phyloP scores from a whole-genome alignment of 2,329 filamentous ascomycete genomes.

The Thelonectria olida region DNA sequence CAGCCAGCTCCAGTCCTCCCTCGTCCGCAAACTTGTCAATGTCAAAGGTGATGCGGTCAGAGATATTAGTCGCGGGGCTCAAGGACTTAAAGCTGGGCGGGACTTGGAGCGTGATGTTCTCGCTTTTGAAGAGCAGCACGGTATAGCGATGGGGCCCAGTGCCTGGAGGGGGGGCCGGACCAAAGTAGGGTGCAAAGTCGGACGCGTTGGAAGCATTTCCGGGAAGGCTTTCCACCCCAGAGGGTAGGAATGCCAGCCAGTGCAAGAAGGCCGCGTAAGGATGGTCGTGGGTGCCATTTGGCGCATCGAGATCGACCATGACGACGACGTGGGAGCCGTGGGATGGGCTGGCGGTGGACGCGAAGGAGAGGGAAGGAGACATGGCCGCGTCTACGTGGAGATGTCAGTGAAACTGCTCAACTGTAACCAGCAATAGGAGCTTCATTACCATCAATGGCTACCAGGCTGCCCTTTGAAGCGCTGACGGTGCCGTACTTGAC shows the following conservation, averaged over 20 bases:
- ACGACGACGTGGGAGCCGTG: slow-evolving; percentile 11
- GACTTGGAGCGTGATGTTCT: background rate
- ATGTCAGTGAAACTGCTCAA: too few species aligned
- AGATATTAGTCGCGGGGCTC: background rate
- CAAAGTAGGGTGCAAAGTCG: slow-evolving; percentile 27
- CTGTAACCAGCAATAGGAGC: too few species aligned
- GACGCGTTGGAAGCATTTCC: slow-evolving; percentile 32
- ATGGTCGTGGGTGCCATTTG: slow-evolving; percentile 6
- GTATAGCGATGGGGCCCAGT: slow-evolving; percentile 13
- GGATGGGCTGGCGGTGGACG: too few species aligned
- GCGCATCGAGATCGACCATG: slow-evolving; percentile 16
- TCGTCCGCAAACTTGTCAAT: background rate
- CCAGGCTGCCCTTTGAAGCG: background rate
- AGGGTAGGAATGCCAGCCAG: slow-evolving; percentile 2
- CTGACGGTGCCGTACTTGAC: slow-evolving; percentile 3
- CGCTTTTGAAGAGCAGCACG: background rate
- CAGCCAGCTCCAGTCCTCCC: background rate
- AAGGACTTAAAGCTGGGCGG: background rate
- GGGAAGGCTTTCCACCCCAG: background rate
- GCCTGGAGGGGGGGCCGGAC: slow-evolving; percentile 11
- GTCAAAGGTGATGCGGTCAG: background rate
- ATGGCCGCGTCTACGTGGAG: too few species aligned
- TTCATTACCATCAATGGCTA: background rate
- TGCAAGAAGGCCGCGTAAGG: slow-evolving; percentile 7
- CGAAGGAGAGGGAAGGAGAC: background rate